Evolutionary conservation across 495 filamentous ascomycete genomes (phyloP).

Genomic region (Aspergillus cristatus): DNA sequence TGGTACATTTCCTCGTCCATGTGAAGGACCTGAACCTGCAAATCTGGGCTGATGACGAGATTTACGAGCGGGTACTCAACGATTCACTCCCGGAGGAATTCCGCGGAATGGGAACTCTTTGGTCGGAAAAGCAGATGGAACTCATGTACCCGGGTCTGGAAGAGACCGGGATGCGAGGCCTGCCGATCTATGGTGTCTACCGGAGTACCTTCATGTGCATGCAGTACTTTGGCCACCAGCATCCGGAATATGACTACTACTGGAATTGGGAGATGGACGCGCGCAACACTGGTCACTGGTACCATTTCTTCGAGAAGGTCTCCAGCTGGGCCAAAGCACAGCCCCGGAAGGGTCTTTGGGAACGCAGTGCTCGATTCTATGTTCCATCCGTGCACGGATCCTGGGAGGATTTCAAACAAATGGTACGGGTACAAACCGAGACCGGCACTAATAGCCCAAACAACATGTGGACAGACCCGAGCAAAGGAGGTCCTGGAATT

Average conservation of each 20-base stretch:
- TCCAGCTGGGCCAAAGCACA: slow-evolving; percentile 69
- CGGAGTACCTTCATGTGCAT: slow-evolving; percentile 87
- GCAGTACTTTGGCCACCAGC: slow-evolving; percentile 81
- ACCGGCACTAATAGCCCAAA: slow-evolving; percentile 65
- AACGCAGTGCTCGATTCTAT: slow-evolving; percentile 86
- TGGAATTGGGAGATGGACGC: slow-evolving; percentile 99
- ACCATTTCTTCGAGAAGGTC: slow-evolving; percentile 74
- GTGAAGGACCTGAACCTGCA: slow-evolving; percentile 55
- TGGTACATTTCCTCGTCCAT: slow-evolving; percentile 55
- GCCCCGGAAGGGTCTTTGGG: slow-evolving; percentile 88
- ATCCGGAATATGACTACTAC: slow-evolving; percentile 90
- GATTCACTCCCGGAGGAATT: slow-evolving; percentile 78
- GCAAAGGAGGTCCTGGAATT: slow-evolving; percentile 26
- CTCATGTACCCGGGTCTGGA: slow-evolving; percentile 75
- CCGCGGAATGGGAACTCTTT: slow-evolving; percentile 76
- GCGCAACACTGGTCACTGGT: slow-evolving; percentile 93
- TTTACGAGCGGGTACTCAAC: slow-evolving; percentile 54
- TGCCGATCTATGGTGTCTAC: slow-evolving; percentile 86
- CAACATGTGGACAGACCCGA: slow-evolving; percentile 55
- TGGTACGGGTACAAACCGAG: slow-evolving; percentile 84
- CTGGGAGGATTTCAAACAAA: slow-evolving; percentile 89
- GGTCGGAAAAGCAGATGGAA: slow-evolving; percentile 87
- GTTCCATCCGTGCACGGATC: slow-evolving; percentile 77
- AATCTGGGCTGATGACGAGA: slow-evolving; percentile 57
- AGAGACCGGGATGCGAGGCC: slow-evolving; percentile 59